A percentile compares a stretch with the other conserved stretches of the same genome.
These are phyloP conservation scores for Yamadazyma spencermartinsiae DNA, from an alignment of 1,139 yeast species.

Conservation along the genomic window DNA sequence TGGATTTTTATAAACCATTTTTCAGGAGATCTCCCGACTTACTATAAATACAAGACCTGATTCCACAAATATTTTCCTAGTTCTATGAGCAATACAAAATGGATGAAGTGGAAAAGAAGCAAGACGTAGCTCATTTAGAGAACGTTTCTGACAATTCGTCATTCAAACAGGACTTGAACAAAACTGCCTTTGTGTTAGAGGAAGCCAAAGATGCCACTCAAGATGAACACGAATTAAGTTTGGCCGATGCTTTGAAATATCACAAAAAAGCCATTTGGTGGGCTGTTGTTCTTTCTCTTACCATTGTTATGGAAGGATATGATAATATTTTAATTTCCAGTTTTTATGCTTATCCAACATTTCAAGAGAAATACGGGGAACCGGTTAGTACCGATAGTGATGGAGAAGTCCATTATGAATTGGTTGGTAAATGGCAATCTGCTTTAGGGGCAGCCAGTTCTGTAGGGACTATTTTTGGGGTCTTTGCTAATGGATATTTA, in stretches of 20 bases:
- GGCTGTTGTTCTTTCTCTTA: conserved; percentile 23
- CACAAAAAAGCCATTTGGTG: conserved; percentile 23
- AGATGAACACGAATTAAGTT: conserved; percentile 20
- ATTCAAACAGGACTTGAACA: conserved; percentile 14
- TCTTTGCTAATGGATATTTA: conserved; percentile 23
- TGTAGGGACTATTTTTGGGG: conserved; percentile 25
- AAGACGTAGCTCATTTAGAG: conserved; percentile 16
- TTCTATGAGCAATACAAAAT: background rate
- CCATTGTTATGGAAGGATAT: conserved; percentile 30
- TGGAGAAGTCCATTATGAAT: conserved; percentile 12
- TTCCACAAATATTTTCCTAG: background rate
- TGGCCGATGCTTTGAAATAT: conserved; percentile 18
- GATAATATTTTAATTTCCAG: conserved; percentile 23
- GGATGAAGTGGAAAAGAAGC: conserved; percentile 8
- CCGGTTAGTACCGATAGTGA: conserved; percentile 17
- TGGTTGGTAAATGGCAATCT: conserved; percentile 24
- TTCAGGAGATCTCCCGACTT: background rate
- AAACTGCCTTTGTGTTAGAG: conserved; percentile 15
- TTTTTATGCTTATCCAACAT: conserved; percentile 25
- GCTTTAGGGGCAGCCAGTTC: conserved; percentile 21
- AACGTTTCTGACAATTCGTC: conserved; percentile 16
- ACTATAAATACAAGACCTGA: background rate
- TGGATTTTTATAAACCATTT: background rate
- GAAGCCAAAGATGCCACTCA: conserved; percentile 22
- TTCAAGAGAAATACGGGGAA: conserved; percentile 21